These are phyloP conservation scores for Sarocladiaceae sp. DNA, from an alignment of 2,329 filamentous ascomycete species.

Conservation along the genomic window DNA sequence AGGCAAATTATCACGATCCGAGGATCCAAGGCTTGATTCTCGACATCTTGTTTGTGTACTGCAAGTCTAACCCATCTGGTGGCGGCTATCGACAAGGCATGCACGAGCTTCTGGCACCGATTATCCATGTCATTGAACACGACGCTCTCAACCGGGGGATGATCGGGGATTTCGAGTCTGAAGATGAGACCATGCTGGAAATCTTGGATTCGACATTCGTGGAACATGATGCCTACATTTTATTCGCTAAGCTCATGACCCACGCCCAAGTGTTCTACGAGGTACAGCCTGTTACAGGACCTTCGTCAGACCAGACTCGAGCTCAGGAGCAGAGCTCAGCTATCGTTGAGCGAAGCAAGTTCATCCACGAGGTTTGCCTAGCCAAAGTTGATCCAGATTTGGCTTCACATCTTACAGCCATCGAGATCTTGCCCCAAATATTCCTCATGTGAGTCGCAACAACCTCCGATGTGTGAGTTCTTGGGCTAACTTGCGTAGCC, in stretches of 20 bases:
- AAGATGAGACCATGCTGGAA: constrained; percentile 52
- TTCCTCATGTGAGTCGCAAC: constrained; percentile 69
- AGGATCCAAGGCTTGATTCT: constrained; percentile 73
- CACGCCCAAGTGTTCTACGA: constrained; percentile 84
- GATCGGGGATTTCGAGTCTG: constrained; percentile 24
- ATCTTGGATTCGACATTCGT: constrained; percentile 67
- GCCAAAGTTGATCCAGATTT: constrained; percentile 77
- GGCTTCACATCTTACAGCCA: constrained; percentile 68
- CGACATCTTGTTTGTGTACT: constrained; percentile 89
- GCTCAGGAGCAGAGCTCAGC: constrained; percentile 34
- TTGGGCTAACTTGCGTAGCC: constrained; percentile 39
- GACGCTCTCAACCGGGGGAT: constrained; percentile 62
- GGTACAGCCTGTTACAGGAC: constrained; percentile 36
- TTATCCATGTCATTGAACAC: constrained; percentile 75
- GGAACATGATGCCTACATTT: constrained; percentile 83
- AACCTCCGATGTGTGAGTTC: neutral
- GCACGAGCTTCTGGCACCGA: constrained; percentile 90
- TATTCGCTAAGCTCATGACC: constrained; percentile 86
- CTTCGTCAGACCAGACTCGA: constrained; percentile 21
- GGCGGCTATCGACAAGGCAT: constrained; percentile 96
- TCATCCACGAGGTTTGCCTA: constrained; percentile 79
- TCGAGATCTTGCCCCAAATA: constrained; percentile 92
- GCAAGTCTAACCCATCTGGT: constrained; percentile 80
- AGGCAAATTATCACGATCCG: constrained; percentile 78
- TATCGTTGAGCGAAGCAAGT: constrained; percentile 79